Evolutionary conservation across 139 green algal species (phyloP).

Genomic region (Cymbomonas tetramitiformis): DNA sequence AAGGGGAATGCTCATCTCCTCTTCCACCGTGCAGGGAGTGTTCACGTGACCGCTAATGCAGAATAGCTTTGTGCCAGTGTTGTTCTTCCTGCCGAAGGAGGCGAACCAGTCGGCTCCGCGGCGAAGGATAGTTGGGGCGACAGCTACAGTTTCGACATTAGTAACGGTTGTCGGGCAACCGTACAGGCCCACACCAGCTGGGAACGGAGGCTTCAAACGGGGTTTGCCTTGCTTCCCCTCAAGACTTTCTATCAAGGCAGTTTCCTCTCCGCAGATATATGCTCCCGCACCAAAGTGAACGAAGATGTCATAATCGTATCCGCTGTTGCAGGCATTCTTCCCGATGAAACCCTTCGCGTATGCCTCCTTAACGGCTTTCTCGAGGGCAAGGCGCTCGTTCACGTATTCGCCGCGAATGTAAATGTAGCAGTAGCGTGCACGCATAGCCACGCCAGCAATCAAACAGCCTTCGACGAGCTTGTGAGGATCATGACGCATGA

Average conservation of each 20-base stretch:
- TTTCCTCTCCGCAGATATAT: conserved; percentile 98
- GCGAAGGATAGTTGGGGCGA: conserved; percentile 87
- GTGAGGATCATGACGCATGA: conserved; percentile 90
- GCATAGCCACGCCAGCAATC: conserved; percentile 76
- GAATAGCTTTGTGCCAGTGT: conserved; percentile 95
- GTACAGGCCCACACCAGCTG: conserved; percentile 86
- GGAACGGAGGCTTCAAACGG: conserved; percentile 91
- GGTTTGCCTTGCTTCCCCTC: conserved; percentile 95
- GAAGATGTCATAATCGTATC: conserved; percentile 84
- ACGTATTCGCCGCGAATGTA: conserved; percentile 95
- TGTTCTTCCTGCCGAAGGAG: conserved; percentile 88
- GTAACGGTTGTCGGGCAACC: conserved; percentile 92
- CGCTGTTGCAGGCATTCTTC: conserved; percentile 83
- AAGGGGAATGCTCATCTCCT: conserved; percentile 94
- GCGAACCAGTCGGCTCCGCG: conserved; percentile 88
- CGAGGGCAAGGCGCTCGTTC: conserved; percentile 61
- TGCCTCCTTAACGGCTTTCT: conserved; percentile 25
- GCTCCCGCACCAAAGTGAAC: conserved; percentile 87
- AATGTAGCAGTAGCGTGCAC: conserved; percentile 79
- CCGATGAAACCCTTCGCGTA: conserved; percentile 41
- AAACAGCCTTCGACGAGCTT: conserved; percentile 95
- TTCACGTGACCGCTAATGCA: conserved; percentile 98
- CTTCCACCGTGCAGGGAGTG: conserved; percentile 90
- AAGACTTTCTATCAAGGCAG: conserved; percentile 84
- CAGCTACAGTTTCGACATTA: conserved; percentile 92